Evolutionary conservation across 116 monocot species (phyloP).

Genomic region (Cymodocea nodosa): DNA sequence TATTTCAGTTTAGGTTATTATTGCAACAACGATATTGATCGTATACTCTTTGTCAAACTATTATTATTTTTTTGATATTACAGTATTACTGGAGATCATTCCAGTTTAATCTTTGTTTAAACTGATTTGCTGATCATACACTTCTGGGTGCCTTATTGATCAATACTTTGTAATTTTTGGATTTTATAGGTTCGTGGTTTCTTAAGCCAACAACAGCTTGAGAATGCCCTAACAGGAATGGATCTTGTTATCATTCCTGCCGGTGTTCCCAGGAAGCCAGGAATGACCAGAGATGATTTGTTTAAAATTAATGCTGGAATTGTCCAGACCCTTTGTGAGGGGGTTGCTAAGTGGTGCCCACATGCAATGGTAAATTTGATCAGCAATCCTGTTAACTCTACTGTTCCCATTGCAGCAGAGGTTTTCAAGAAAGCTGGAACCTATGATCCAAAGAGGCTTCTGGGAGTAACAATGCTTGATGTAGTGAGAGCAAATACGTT

Average conservation of each 20-base stretch:
- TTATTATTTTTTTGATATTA: not conserved
- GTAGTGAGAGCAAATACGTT: constrained; percentile 82
- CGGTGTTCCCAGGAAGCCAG: constrained; percentile 65
- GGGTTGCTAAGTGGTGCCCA: constrained; percentile 46
- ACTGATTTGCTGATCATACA: too few relatives aligned
- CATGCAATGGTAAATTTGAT: constrained; percentile 61
- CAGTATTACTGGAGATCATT: too few relatives aligned
- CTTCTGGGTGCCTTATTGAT: not conserved
- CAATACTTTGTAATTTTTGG: not conserved
- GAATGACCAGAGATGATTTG: constrained; percentile 78
- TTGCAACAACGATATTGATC: too few relatives aligned
- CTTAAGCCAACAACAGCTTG: constrained; percentile 12
- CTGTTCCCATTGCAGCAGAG: constrained; percentile 82
- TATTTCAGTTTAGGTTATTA: too few relatives aligned
- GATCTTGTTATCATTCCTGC: constrained; percentile 74
- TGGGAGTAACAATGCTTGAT: constrained; percentile 77
- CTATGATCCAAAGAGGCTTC: constrained; percentile 59
- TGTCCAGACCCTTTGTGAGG: constrained; percentile 52
- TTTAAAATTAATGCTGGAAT: constrained; percentile 81
- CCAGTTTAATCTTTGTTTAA: too few relatives aligned
- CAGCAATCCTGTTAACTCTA: constrained; percentile 79
- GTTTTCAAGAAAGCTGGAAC: constrained; percentile 65
- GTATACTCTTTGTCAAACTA: not conserved
- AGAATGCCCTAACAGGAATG: constrained; percentile 25
- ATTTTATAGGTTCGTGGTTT: constrained; percentile 13